Conservation (phyloP, 2,329 filamentous ascomycete species). For the Akanthomyces dipterigenus region DNA sequence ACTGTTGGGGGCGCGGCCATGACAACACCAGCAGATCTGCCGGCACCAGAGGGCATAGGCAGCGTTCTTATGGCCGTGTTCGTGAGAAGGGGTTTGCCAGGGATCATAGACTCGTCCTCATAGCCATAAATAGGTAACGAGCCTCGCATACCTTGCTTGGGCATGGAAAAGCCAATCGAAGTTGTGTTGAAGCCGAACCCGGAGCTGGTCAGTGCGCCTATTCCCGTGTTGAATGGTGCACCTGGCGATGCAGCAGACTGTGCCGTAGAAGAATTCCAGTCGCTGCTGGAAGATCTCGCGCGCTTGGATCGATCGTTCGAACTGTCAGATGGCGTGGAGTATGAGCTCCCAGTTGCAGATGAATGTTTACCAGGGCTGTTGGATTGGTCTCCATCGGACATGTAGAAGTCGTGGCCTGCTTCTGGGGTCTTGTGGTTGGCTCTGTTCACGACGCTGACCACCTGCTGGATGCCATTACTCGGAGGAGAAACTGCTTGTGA, state of each 20-base stretch:
- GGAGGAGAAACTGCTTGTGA: not conserved
- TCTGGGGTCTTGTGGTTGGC: conserved; percentile 13
- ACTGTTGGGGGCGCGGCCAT: conserved; percentile 37
- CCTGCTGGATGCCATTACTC: not conserved
- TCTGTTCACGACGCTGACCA: not conserved
- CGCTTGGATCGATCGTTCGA: conserved; percentile 22
- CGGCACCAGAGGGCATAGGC: conserved; percentile 40
- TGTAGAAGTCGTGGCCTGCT: conserved; percentile 15
- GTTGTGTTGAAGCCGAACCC: not conserved
- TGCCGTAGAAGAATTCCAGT: conserved; percentile 21
- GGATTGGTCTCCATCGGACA: conserved; percentile 18
- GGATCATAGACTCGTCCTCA: conserved; percentile 28
- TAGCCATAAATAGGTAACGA: conserved; percentile 28
- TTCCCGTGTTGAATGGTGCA: not conserved
- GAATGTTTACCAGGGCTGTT: conserved; percentile 37
- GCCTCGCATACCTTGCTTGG: not conserved
- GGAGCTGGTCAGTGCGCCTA: not conserved
- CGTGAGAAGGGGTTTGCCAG: conserved; percentile 30
- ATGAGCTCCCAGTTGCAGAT: conserved; percentile 40
- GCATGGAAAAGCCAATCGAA: not conserved
- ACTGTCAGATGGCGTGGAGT: conserved; percentile 39
- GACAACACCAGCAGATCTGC: conserved; percentile 43
- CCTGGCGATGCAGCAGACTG: not conserved
- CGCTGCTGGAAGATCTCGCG: conserved; percentile 22
- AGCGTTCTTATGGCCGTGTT: conserved; percentile 39